phyloP scores from a whole-genome alignment of 2,329 filamentous ascomycete species.

The Fusarium torreyae region DNA sequence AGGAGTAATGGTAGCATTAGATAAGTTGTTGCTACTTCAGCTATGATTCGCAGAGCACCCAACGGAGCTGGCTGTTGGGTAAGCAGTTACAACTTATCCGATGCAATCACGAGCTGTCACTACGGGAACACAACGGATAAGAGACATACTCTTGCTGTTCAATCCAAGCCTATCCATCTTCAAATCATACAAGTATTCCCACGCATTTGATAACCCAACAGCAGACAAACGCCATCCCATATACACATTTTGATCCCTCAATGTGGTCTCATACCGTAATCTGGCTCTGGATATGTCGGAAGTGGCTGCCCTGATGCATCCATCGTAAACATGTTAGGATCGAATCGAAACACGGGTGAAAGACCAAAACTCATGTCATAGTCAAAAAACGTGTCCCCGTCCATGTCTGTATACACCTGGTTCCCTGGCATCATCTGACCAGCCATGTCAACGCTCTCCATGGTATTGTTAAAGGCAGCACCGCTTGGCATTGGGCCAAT shows the following conservation, averaged over 20 bases:
- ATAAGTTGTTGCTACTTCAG: not conserved
- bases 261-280: slow-evolving; percentile 42
- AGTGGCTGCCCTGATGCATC: slow-evolving; percentile 46
- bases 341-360: slow-evolving; percentile 50
- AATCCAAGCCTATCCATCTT: not conserved
- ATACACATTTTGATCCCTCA: slow-evolving; percentile 5
- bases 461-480: slow-evolving; percentile 22
- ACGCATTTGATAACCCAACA: not conserved
- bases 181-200: slow-evolving; percentile 19
- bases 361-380: slow-evolving; percentile 52
- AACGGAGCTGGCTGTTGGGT: not conserved
- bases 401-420: slow-evolving; percentile 45
- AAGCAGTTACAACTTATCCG: slow-evolving; percentile 7
- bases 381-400: slow-evolving; percentile 49
- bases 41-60: not conserved
- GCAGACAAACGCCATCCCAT: slow-evolving; percentile 3
- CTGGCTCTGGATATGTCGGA: slow-evolving; percentile 45
- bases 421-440: slow-evolving; percentile 40
- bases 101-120: not conserved
- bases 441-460: slow-evolving; percentile 39
- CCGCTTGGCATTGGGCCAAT: slow-evolving; percentile 20
- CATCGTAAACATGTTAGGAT: slow-evolving; percentile 47
- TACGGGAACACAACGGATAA: slow-evolving; percentile 4
- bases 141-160: not conserved
- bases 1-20: not conserved